Evolutionary conservation across 2,329 filamentous ascomycete species (phyloP).

Genomic region (Fusarium sp.): DNA sequence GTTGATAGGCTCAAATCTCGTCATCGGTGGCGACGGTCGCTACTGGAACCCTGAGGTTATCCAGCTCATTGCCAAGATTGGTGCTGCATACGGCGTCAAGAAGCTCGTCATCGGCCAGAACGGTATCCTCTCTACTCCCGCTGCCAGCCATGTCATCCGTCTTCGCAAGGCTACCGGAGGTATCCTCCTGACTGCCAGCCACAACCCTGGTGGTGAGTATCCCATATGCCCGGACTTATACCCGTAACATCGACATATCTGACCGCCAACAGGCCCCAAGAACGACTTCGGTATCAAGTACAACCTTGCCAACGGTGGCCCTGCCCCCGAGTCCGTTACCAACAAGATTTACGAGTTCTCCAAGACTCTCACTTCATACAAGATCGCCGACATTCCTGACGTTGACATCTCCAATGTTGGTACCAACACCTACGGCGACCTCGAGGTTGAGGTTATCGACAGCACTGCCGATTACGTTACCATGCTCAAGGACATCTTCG

Average conservation of each 20-base stretch:
- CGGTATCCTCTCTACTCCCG: conserved; percentile 95
- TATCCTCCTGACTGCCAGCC: conserved; percentile 95
- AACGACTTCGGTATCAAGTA: conserved; percentile 99
- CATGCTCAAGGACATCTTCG: conserved; percentile 99
- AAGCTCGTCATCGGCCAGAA: conserved; percentile 97
- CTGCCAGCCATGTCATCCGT: conserved; percentile 94
- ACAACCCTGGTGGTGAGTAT: conserved; percentile 91
- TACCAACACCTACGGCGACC: conserved; percentile 81
- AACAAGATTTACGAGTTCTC: conserved; percentile 97
- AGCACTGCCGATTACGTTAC: conserved; percentile 90
- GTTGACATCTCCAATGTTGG: conserved; percentile 87
- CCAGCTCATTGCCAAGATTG: conserved; percentile 96
- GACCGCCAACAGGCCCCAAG: conserved; percentile 73
- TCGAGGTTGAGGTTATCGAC: conserved; percentile 96
- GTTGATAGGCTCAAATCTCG: conserved; percentile 76
- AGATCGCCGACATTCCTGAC: conserved; percentile 87
- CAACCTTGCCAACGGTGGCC: conserved; percentile 95
- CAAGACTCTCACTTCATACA: conserved; percentile 91
- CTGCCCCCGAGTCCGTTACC: conserved; percentile 94
- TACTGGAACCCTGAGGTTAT: conserved; percentile 98
- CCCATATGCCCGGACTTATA: neutral
- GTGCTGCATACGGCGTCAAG: conserved; percentile 97
- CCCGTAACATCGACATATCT: neutral
- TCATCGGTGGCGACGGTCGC: conserved; percentile 96
- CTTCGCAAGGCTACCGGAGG: conserved; percentile 95